Evolutionary conservation across 2,329 filamentous ascomycete species (phyloP).

Genomic region (Fusarium xyrophilum): DNA sequence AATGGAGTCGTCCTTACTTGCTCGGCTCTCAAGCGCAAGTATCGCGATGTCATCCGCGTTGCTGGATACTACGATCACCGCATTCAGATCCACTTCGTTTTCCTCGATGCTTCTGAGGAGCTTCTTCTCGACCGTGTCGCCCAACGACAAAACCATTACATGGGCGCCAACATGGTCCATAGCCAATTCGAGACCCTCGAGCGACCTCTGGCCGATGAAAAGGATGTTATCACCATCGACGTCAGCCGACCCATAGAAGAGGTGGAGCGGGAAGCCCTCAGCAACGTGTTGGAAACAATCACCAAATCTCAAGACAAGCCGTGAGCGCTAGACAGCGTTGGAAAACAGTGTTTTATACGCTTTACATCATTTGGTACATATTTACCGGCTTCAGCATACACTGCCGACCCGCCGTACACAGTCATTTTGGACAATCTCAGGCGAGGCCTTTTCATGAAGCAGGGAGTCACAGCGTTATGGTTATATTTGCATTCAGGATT

Average conservation of each 20-base stretch:
- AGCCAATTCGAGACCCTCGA: constrained; percentile 92
- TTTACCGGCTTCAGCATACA: neutral
- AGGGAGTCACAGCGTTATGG: constrained; percentile 41
- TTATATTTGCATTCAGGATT: constrained; percentile 24
- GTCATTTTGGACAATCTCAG: constrained; percentile 8
- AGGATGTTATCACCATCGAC: constrained; percentile 75
- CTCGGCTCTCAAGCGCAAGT: constrained; percentile 95
- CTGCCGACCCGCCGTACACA: neutral
- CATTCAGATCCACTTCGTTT: constrained; percentile 90
- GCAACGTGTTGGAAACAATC: constrained; percentile 63
- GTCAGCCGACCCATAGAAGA: constrained; percentile 65
- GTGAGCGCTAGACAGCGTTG: constrained; percentile 12
- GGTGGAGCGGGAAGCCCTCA: constrained; percentile 67
- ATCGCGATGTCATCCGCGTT: constrained; percentile 88
- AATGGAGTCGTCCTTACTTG: constrained; percentile 92
- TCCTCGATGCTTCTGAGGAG: constrained; percentile 79
- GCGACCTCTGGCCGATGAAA: constrained; percentile 73
- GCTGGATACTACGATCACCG: constrained; percentile 76
- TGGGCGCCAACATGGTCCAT: constrained; percentile 94
- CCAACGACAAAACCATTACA: constrained; percentile 83
- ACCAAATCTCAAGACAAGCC: constrained; percentile 33
- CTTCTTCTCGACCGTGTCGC: constrained; percentile 78
- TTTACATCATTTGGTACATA: neutral
- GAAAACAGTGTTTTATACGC: neutral
- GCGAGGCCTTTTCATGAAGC: constrained; percentile 32